Conservation (phyloP, 192 early-diverging fungal species). For the Linnemannia exigua region DNA sequence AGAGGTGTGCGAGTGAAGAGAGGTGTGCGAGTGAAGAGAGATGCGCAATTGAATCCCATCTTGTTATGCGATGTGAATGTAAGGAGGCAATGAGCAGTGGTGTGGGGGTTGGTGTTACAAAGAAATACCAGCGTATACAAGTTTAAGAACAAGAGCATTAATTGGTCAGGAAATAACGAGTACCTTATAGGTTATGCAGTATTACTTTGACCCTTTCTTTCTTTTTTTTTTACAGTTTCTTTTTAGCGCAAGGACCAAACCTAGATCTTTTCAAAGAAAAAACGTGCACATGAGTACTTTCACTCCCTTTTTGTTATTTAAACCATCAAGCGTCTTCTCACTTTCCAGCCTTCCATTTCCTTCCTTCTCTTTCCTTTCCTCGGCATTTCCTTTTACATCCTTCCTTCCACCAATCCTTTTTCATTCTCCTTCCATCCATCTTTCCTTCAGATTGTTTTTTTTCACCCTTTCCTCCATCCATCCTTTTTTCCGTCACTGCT, state of each 20-base stretch:
- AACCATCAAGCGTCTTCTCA: background rate
- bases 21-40: too few species aligned
- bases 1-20: too few species aligned
- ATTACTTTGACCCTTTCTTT: background rate
- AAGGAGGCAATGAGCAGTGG: too few species aligned
- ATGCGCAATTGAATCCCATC: too few species aligned
- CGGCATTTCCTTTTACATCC: background rate
- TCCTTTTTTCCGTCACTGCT: background rate
- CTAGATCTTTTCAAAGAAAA: background rate
- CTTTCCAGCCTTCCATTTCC: background rate
- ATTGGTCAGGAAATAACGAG: background rate
- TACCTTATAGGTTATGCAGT: background rate
- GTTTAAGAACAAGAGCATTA: background rate
- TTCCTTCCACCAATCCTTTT: background rate
- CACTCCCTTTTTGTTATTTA: background rate
- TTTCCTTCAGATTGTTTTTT: background rate
- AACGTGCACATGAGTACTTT: background rate
- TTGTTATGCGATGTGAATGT: too few species aligned
- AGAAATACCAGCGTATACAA: too few species aligned
- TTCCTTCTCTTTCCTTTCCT: background rate
- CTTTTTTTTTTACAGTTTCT: background rate
- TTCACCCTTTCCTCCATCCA: background rate
- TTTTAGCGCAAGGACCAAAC: background rate
- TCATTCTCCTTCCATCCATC: background rate
- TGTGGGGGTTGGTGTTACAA: too few species aligned